Percentiles rank a stretch among this genome's conserved stretches.
Evolutionary conservation across 2,329 filamentous ascomycete species (phyloP).

Genomic region (Colletotrichum phormii): DNA sequence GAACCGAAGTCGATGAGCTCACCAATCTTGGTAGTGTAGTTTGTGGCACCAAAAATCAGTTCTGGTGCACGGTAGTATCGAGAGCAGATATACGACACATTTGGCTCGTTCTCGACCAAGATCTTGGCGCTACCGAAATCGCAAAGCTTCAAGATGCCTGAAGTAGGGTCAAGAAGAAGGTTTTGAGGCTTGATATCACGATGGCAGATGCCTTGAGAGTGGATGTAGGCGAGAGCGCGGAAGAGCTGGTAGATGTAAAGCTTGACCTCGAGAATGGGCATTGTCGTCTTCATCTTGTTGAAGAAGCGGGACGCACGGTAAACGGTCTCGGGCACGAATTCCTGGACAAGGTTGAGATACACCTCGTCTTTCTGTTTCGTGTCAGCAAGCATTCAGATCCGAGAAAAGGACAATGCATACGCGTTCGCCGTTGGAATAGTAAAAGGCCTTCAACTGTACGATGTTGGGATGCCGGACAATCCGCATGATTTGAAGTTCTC

Average conservation of each 20-base stretch:
- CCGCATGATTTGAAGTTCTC: slow-evolving; percentile 99
- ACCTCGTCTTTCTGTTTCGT: slow-evolving; percentile 89
- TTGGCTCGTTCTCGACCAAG: slow-evolving; percentile 97
- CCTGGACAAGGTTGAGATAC: slow-evolving; percentile 97
- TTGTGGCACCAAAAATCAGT: slow-evolving; percentile 97
- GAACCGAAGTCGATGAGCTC: slow-evolving; percentile 51
- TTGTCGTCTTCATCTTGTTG: slow-evolving; percentile 99
- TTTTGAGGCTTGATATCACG: slow-evolving; percentile 99
- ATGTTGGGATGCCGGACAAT: slow-evolving; percentile 99
- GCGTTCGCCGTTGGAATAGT: slow-evolving; percentile 98
- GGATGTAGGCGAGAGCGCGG: slow-evolving; percentile 97
- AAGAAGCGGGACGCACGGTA: slow-evolving; percentile 98
- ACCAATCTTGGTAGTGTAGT: slow-evolving; percentile 99
- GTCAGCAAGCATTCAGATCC: not conserved
- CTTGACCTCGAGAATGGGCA: slow-evolving; percentile 99
- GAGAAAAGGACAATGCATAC: slow-evolving; percentile 62
- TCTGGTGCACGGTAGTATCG: slow-evolving; percentile 98
- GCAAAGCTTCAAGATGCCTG: slow-evolving; percentile 94
- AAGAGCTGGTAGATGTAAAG: slow-evolving; percentile 99
- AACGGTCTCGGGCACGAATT: slow-evolving; percentile 98
- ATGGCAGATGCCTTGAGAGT: slow-evolving; percentile 99
- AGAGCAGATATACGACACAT: slow-evolving; percentile 99
- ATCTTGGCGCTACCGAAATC: slow-evolving; percentile 99
- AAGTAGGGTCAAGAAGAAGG: slow-evolving; percentile 89
- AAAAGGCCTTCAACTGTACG: slow-evolving; percentile 98